Conservation (phyloP, 306 rosid genomes). For the Boehmeria nivea region DNA sequence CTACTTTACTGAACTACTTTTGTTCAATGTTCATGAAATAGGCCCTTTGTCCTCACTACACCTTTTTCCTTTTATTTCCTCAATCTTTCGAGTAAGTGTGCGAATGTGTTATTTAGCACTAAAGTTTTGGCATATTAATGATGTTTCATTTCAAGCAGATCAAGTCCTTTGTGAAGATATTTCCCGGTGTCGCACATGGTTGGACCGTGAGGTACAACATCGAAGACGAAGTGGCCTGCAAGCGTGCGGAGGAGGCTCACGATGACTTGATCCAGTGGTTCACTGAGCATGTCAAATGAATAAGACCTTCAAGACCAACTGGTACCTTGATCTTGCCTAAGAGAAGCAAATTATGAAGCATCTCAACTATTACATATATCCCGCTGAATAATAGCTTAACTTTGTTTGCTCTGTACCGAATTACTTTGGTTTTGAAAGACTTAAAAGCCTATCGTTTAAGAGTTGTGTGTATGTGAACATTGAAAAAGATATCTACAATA, state of each 20-base stretch:
- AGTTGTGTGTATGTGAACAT: too few species aligned
- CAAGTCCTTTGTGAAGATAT: conserved; percentile 30
- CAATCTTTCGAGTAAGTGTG: too few species aligned
- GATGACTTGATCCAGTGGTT: conserved; percentile 42
- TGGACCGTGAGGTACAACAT: conserved; percentile 36
- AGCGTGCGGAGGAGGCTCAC: conserved; percentile 47
- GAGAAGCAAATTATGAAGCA: too few species aligned
- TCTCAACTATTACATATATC: too few species aligned
- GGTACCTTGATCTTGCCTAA: too few species aligned
- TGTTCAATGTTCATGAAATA: not conserved
- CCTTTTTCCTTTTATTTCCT: too few species aligned
- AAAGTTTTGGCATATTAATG: not conserved
- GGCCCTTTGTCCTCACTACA: not conserved
- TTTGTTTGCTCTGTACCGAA: too few species aligned
- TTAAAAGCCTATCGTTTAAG: too few species aligned
- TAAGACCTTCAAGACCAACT: not conserved
- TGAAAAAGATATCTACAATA: too few species aligned
- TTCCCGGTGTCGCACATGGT: conserved; percentile 45
- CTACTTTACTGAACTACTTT: not conserved
- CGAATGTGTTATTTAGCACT: not conserved
- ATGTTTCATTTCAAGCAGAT: not conserved
- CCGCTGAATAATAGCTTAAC: too few species aligned
- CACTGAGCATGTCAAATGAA: conserved; percentile 32
- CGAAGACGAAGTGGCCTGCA: conserved; percentile 31
- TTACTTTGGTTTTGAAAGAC: too few species aligned